These are phyloP conservation scores for Cyamopsis tetragonoloba DNA, from an alignment of 306 rosid genomes.

Conservation along the genomic window DNA sequence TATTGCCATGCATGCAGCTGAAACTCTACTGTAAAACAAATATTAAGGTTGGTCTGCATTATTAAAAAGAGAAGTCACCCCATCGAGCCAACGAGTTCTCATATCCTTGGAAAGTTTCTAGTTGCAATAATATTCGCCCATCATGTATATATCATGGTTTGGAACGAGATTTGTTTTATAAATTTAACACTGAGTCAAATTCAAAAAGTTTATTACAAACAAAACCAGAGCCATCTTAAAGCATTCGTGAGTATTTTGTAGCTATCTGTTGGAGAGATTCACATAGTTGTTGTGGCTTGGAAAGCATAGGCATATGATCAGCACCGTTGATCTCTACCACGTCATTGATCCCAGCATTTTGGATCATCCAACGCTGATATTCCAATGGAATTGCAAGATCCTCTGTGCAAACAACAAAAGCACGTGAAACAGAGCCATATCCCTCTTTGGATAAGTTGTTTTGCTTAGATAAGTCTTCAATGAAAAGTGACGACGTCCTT, in stretches of 20 bases:
- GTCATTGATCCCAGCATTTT: slow-evolving; percentile 40
- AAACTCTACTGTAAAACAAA: too few species aligned
- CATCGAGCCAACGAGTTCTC: too few species aligned
- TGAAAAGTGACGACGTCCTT: slow-evolving; percentile 46
- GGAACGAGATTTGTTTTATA: background rate
- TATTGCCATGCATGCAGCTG: too few species aligned
- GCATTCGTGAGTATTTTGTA: slow-evolving; percentile 3
- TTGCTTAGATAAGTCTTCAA: slow-evolving; percentile 37
- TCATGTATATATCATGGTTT: background rate
- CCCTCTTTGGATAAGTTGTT: slow-evolving; percentile 35
- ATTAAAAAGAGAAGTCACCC: too few species aligned
- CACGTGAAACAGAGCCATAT: slow-evolving; percentile 44
- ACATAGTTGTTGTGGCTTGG: slow-evolving; percentile 37
- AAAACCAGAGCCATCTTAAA: background rate
- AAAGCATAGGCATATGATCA: slow-evolving; percentile 48
- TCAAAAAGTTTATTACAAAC: background rate
- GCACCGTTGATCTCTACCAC: slow-evolving; percentile 48
- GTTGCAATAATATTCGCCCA: too few species aligned
- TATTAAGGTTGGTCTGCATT: too few species aligned
- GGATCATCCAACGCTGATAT: slow-evolving; percentile 52
- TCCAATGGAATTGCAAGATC: slow-evolving; percentile 28
- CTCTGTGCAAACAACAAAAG: slow-evolving; percentile 30
- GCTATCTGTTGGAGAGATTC: slow-evolving; percentile 45
- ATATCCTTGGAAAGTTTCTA: background rate
- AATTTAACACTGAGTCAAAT: too few species aligned